A percentile compares a stretch with the other conserved stretches of the same genome.
Conservation (phyloP, 2,329 filamentous ascomycete genomes). For the Calonectria crousiana region DNA sequence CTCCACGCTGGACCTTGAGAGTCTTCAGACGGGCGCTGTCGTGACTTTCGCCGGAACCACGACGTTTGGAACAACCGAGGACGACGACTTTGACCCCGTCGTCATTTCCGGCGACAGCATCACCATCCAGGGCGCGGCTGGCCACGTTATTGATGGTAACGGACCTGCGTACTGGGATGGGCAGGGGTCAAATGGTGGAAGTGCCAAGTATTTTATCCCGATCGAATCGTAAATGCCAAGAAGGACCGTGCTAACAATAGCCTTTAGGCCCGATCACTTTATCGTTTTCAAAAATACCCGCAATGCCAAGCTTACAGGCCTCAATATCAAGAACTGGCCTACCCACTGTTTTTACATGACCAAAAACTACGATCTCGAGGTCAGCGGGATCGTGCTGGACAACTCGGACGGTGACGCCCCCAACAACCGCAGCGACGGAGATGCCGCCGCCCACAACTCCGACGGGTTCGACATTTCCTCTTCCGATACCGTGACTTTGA, state of each 20-base stretch:
- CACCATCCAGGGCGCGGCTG: slow-evolving; percentile 62
- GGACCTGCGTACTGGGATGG: slow-evolving; percentile 71
- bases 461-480: slow-evolving; percentile 68
- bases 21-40: slow-evolving; percentile 21
- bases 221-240: background rate
- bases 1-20: slow-evolving; percentile 23
- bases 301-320: slow-evolving; percentile 46
- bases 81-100: slow-evolving; percentile 49
- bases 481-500: slow-evolving; percentile 61
- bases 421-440: slow-evolving; percentile 27
- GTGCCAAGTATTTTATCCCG: slow-evolving; percentile 59
- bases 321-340: slow-evolving; percentile 54
- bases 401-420: slow-evolving; percentile 49
- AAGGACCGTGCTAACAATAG: background rate
- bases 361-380: slow-evolving; percentile 45
- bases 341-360: slow-evolving; percentile 54
- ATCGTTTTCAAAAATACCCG: slow-evolving; percentile 58
- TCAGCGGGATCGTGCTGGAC: slow-evolving; percentile 51
- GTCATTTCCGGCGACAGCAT: slow-evolving; percentile 68
- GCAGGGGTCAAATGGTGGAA: slow-evolving; percentile 67
- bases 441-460: slow-evolving; percentile 58
- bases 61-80: slow-evolving; percentile 25
- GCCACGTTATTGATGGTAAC: slow-evolving; percentile 64
- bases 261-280: slow-evolving; percentile 57
- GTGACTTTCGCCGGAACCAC: slow-evolving; percentile 26